A percentile compares a stretch with the other conserved stretches of the same genome.
phyloP scores from a whole-genome alignment of 768 basidiomycete species.

The Suillus brevipes region DNA sequence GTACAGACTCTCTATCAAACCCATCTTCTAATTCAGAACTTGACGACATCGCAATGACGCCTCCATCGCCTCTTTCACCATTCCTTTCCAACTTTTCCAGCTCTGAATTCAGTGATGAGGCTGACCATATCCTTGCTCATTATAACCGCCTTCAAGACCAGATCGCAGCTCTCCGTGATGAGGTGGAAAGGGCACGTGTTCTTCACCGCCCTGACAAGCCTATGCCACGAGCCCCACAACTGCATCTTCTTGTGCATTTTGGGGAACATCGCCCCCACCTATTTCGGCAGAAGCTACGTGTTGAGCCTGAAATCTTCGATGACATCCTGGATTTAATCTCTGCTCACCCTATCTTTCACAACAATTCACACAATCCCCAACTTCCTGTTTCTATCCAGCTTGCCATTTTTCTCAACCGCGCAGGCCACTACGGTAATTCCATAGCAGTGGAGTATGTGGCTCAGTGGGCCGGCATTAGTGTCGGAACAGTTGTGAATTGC shows the following conservation, averaged over 20 bases:
- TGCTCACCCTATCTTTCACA: no score
- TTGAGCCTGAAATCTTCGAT: no score
- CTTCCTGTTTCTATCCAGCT: no score
- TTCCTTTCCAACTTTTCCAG: background rate
- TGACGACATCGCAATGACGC: background rate
- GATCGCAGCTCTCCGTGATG: constrained; percentile 3
- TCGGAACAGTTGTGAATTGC: constrained; percentile 6
- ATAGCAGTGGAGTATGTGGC: background rate
- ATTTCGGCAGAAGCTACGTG: no score
- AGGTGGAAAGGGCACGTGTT: background rate
- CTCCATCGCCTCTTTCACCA: constrained; percentile 1
- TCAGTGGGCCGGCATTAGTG: constrained; percentile 13
- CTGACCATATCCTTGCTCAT: background rate
- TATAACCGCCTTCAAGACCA: background rate
- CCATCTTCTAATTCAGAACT: background rate
- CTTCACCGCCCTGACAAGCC: background rate
- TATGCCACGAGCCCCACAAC: constrained; percentile 1
- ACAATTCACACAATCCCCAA: no score
- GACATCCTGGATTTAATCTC: no score
- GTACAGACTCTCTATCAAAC: background rate
- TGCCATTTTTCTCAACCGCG: no score
- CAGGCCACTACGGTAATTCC: no score
- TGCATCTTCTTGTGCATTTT: constrained; percentile 8
- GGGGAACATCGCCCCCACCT: constrained; percentile 21
- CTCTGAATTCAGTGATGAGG: background rate